Base-by-base conservation (phyloP, 108 stramenopile genomes). In the Parmales sp. region DNA sequence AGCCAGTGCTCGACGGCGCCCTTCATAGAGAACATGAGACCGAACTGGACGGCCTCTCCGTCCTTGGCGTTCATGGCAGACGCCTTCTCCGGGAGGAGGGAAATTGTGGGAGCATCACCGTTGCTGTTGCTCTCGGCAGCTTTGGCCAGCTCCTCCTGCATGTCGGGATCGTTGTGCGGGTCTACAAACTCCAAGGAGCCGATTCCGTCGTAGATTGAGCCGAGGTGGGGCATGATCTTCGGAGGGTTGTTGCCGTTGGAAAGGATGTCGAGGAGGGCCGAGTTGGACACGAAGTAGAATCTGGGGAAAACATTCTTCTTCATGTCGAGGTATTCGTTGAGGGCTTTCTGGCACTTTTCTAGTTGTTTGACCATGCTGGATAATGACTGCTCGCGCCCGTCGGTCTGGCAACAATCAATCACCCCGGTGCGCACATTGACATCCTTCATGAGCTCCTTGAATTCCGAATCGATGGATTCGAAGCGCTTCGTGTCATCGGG, bases 141-240 rank as follows among this genome's bases (percentile, higher is more conserved):
- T 8, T n/a, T 18, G n/a, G 39, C n/a, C 25, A 1, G 20, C 16
- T 38, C 41, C 22, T 43, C 41, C 7, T 64, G 45, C 31, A 31
- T n/a, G 0, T 38, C 71, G 2, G 29, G 71, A 29, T 22, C 50
- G 16, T 54, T 28, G 1, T 28, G 36, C 1, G 60, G 39, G 0
- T 25, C 64, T 19, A 67, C 51, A 36, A 82, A 78, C 29, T 74
- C 71, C 2, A 83, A 69, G 4, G 67, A 64, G 1, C 74, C 74
- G 29, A 82, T 78, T 18, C 82, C 82, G 25, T 82, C 80, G 37
- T 81, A 82, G 26, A 80, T 72, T 6, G 80, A 74, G 23, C 78
- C 78, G 19, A 82, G 39, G 71, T 82, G 82, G 0, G 82, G 80
- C 74, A 74, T 68, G 46, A 82, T 82, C 48, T 81, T 80, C 1